Evolutionary conservation across 352 stramenopile species (phyloP).

Genomic region (Elongisporangium senticosum): DNA sequence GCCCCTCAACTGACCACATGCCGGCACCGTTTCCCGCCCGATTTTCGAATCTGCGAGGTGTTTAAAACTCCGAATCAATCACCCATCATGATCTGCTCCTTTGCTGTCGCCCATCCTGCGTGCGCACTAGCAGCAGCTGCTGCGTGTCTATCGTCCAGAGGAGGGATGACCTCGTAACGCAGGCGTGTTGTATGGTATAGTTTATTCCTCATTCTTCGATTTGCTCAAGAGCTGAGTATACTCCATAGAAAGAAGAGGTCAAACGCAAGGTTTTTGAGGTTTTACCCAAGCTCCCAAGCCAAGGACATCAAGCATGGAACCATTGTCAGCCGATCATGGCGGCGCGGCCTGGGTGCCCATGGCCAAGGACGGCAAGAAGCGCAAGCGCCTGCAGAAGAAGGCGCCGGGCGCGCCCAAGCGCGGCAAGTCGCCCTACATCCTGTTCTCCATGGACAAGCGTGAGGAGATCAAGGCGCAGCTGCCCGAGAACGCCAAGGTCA

Average conservation of each 20-base stretch:
- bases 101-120: constrained; percentile 4
- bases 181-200: constrained; percentile 65
- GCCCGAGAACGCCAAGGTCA: constrained; percentile 84
- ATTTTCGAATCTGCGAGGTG: background rate
- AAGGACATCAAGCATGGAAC: constrained; percentile 52
- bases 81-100: background rate
- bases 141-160: constrained; percentile 3
- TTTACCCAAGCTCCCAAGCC: background rate
- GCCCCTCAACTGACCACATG: background rate
- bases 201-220: constrained; percentile 70
- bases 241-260: constrained; percentile 74
- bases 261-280: constrained; percentile 21
- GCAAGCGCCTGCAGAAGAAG: constrained; percentile 88
- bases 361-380: constrained; percentile 81
- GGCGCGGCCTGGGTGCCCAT: constrained; percentile 59
- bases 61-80: constrained; percentile 4
- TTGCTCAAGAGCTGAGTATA: constrained; percentile 70
- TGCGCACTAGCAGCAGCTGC: background rate
- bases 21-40: background rate
- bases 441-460: constrained; percentile 91
- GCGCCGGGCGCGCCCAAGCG: constrained; percentile 85
- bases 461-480: constrained; percentile 87
- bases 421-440: constrained; percentile 89
- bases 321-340: constrained; percentile 56
- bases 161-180: constrained; percentile 22